Evolutionary conservation across 2,329 filamentous ascomycete genomes (phyloP), one percentile per base, ranked within the genome.

Genomic region (Phaeosphaeriaceae sp.): DNA sequence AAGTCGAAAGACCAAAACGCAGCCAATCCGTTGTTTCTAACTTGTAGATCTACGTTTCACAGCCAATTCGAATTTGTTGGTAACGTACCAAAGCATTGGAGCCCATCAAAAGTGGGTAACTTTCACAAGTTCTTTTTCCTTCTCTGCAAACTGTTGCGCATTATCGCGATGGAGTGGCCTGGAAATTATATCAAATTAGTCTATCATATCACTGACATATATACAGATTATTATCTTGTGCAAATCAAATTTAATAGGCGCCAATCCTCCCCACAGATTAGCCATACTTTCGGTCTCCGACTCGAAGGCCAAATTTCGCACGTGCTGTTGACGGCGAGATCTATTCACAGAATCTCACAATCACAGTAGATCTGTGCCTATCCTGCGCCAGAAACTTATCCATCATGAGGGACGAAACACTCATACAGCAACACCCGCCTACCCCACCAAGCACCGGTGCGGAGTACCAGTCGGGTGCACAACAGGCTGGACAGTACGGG

Each of bases 401-500:
- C 59, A 52, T 44, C 46, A 72, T 73, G 70, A 70, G 66, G 56
- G 51, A 63, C 46, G 67, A 69, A 52, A 66, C 63, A 46, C 58
- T 72, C 51, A 46, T 70, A 44, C 71, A 71, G 20, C 63, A 67
- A 46, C 71, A 72, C 42, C 71, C 72, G 34, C 70, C 70, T 12
- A 74, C 70, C 21, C 72, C 71, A 46, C 71, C 71, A 26, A 64
- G 55, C 52, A 55, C 56, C 42, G 60, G 60, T 38, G 49, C 53
- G 21, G 67, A 74, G 13, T 63, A 69, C 23, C 68, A 70, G 20
- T 70, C 71, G 42, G 70, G 71, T 38, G 64, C 78, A 26, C 71
- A 73, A 34, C 74, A 74, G 44, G 61, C 79, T 53, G 74, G 73
- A 37, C 71, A 74, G 59, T 77, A 77, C 64, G 77, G 75, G 56